Evolutionary conservation across 257 asterid species (phyloP).

Genomic region (Capsicum baccatum): DNA sequence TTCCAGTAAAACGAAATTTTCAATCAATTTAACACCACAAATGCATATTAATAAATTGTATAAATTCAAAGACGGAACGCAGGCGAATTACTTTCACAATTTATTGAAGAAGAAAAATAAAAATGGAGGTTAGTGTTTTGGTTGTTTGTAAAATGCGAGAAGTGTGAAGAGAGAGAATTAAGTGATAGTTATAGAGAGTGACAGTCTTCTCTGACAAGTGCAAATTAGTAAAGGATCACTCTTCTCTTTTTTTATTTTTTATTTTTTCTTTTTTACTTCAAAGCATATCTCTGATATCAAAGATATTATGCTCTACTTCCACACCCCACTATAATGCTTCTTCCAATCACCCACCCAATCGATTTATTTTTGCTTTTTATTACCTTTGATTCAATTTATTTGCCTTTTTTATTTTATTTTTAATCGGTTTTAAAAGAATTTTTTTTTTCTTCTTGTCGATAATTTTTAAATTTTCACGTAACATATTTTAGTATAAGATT

Average conservation of each 20-base stretch:
- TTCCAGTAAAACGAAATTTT: not conserved
- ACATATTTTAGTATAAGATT: no score
- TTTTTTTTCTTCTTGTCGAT: no score
- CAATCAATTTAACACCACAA: not conserved
- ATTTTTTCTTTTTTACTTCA: not conserved
- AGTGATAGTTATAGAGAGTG: not conserved
- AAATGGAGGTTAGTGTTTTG: not conserved
- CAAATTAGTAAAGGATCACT: constrained; percentile 8
- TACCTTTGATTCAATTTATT: no score
- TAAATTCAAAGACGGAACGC: not conserved
- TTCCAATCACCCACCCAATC: not conserved
- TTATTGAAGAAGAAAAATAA: not conserved
- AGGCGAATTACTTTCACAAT: not conserved
- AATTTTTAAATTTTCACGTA: no score
- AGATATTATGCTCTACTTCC: constrained; percentile 11
- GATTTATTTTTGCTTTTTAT: no score
- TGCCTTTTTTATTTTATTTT: no score
- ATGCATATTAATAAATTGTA: not conserved
- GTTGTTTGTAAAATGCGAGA: constrained; percentile 16
- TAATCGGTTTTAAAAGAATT: no score
- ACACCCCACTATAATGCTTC: not conserved
- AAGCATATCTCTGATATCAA: not conserved
- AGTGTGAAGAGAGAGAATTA: not conserved
- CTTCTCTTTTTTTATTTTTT: not conserved
- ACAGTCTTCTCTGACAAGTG: constrained; percentile 32